Conservation (phyloP, 2,329 filamentous ascomycete genomes). For the Diaporthe amygdali region DNA sequence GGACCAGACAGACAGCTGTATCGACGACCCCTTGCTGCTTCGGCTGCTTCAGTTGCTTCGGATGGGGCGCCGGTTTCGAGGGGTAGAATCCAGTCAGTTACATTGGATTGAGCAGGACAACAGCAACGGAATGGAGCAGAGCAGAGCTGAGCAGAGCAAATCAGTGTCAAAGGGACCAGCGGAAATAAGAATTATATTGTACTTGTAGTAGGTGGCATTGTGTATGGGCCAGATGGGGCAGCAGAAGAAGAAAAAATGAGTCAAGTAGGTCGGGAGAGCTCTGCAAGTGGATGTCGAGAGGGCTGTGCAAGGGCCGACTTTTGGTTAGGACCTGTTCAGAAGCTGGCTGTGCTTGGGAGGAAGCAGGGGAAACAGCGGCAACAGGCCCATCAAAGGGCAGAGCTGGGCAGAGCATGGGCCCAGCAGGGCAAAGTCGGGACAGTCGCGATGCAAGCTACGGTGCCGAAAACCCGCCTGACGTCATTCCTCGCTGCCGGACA, state of each 20-base stretch:
- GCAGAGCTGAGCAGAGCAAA: background rate
- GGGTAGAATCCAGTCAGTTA: background rate
- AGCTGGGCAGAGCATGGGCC: background rate
- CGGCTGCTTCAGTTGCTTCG: background rate
- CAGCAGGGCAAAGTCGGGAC: background rate
- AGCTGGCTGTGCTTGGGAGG: background rate
- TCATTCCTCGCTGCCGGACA: background rate
- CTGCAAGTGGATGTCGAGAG: background rate
- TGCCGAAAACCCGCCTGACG: constrained; percentile 4
- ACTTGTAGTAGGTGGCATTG: background rate
- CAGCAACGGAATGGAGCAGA: background rate
- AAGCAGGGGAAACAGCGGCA: background rate
- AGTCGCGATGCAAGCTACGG: background rate
- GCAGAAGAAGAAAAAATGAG: background rate
- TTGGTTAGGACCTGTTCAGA: constrained; percentile 3
- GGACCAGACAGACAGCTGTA: background rate
- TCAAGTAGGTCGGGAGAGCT: background rate
- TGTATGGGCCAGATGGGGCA: background rate
- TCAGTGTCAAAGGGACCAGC: background rate
- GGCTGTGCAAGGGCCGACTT: constrained; percentile 10
- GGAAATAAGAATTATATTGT: background rate
- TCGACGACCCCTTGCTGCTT: background rate
- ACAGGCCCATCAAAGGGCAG: too few species aligned
- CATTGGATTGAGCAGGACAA: background rate
- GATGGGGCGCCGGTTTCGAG: background rate